Evolutionary conservation across 768 basidiomycete genomes (phyloP), one percentile per base, ranked within the genome.

Genomic region (Porpolomopsis calyptriformis): DNA sequence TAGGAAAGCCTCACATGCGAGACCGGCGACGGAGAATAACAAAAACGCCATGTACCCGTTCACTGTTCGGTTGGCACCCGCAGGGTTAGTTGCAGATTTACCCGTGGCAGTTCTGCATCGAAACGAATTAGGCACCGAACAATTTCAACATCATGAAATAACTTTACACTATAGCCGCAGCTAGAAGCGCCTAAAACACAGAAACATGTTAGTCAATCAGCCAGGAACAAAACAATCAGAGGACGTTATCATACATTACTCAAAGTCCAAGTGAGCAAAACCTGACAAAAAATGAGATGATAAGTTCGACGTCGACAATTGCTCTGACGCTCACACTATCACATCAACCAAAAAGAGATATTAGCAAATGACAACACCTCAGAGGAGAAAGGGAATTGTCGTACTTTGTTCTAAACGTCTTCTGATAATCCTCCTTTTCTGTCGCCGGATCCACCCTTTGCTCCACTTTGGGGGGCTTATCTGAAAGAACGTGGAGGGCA

Each of bases 31-130:
- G 1, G 87, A 88, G 64, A 82, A 92, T 46, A 97, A 62, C 49
- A 96, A 68, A 60, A 92, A 89, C 12, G 82, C 76, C 82, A 94
- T 85, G 59, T 94, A 94, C 1, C 87, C 88, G 46, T 78, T 80
- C 2, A 91, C 85, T 23, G 78, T 71, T 1, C 60, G 61, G 22
- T 67, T 67, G 2, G 76, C 75, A 16, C 72, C 66, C 5, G n/a
- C n/a, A n/a, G n/a, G n/a, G n/a, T 59, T 59, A 38, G 61, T 65
- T 24, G 71, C 61, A 1, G 80, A 73, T 24, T 65, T 78, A 19
- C 67, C 70, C 9, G 74, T 77, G 49, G 77, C 66, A 19, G 73
- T 62, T 43, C 70, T 67, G 55, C 9, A 49, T 49, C 47, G n/a
- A 41, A 20, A 22, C 4, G 16, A 20, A 27, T 37, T 27, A 12